Evolutionary conservation across 139 green algal genomes (phyloP).

Genomic region (Volvox reticuliferus): DNA sequence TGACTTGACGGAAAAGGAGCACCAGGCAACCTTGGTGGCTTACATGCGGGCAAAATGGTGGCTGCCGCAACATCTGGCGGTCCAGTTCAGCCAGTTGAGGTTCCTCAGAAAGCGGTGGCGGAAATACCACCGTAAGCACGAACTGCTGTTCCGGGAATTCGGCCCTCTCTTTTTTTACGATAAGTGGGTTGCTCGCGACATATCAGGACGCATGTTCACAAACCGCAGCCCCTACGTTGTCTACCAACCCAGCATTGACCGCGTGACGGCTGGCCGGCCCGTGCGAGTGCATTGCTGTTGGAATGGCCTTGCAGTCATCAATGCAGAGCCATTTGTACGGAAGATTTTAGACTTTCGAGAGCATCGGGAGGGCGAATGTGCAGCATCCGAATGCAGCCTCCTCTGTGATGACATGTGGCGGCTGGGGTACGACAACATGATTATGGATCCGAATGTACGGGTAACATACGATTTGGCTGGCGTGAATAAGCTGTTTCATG

Average conservation of each 20-base stretch:
- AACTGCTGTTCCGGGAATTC: not conserved
- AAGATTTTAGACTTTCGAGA: slow-evolving; percentile 51
- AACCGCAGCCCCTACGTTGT: slow-evolving; percentile 52
- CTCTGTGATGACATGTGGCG: slow-evolving; percentile 72
- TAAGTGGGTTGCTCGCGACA: slow-evolving; percentile 71
- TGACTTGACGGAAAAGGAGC: not conserved
- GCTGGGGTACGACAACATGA: slow-evolving; percentile 59
- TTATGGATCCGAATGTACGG: slow-evolving; percentile 72
- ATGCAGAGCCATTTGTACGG: slow-evolving; percentile 58
- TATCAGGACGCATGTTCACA: slow-evolving; percentile 50
- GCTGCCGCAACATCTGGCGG: not conserved
- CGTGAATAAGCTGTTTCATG: not conserved
- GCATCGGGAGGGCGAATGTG: slow-evolving; percentile 58
- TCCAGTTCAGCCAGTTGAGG: not conserved
- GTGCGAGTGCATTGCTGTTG: slow-evolving; percentile 74
- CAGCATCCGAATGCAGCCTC: slow-evolving; percentile 70
- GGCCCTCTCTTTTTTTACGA: slow-evolving; percentile 56
- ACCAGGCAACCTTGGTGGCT: not conserved
- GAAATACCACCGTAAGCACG: not conserved
- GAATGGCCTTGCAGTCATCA: slow-evolving; percentile 74
- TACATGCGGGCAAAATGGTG: not conserved
- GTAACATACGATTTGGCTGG: slow-evolving; percentile 21
- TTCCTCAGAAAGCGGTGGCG: not conserved
- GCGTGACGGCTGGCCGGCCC: slow-evolving; percentile 57
- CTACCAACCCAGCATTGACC: not conserved